These are phyloP conservation scores for Shiraia sp. DNA, from an alignment of 2,329 filamentous ascomycete species.

Conservation along the genomic window DNA sequence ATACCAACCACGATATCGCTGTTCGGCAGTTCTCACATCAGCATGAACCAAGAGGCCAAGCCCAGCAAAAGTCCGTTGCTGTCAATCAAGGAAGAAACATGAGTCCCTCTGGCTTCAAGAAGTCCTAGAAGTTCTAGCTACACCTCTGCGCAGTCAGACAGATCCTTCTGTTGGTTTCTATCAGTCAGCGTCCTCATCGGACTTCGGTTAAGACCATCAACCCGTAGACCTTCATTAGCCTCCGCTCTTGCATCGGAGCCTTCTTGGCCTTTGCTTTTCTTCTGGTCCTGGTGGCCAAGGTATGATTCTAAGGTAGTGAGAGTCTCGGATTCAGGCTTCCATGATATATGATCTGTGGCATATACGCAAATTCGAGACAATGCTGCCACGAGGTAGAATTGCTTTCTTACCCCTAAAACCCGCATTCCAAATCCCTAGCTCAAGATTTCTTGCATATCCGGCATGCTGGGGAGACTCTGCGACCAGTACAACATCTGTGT, in stretches of 20 bases:
- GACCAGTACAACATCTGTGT: slow-evolving; percentile 10
- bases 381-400: no score
- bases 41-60: no score
- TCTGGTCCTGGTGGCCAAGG: background rate
- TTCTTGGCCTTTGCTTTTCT: slow-evolving; percentile 1
- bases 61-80: background rate
- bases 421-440: no score
- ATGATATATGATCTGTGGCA: background rate
- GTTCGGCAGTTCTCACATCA: no score
- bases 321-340: background rate
- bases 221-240: slow-evolving; percentile 5
- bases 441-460: background rate
- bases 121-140: no score
- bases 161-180: background rate
- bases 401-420: no score
- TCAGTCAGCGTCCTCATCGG: slow-evolving; percentile 8
- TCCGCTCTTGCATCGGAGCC: background rate
- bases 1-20: no score
- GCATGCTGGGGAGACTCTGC: slow-evolving; percentile 1
- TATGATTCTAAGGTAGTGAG: slow-evolving; percentile 1
- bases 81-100: background rate
- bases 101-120: background rate
- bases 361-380: no score
- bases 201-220: slow-evolving; percentile 14
- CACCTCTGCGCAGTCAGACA: background rate